Percentiles rank a stretch among this genome's conserved stretches.
Evolutionary conservation across 2,329 filamentous ascomycete genomes (phyloP).

Genomic region (Claviceps sp.): DNA sequence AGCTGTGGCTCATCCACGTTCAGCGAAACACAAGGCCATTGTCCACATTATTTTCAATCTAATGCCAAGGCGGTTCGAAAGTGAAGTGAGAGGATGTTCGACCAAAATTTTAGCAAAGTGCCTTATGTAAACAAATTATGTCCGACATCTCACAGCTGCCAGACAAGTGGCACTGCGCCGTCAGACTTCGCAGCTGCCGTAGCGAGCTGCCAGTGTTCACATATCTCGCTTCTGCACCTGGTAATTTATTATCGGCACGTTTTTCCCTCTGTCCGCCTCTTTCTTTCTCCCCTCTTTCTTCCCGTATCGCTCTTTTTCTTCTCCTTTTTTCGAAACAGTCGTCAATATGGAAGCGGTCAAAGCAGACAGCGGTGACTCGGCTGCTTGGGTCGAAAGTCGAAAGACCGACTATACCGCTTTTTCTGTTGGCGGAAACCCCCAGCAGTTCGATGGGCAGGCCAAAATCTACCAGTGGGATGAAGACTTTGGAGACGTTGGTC

Average conservation of each 20-base stretch:
- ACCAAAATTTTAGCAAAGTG: too few species aligned
- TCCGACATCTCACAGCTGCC: neutral
- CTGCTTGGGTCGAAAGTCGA: slow-evolving; percentile 29
- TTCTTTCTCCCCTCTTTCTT: neutral
- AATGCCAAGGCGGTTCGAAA: neutral
- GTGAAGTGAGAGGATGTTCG: neutral
- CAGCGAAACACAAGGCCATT: neutral
- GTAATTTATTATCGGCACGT: neutral
- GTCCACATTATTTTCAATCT: neutral
- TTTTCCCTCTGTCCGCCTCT: neutral
- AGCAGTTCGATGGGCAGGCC: slow-evolving; percentile 40
- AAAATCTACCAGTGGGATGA: slow-evolving; percentile 71
- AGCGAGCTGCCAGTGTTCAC: slow-evolving; percentile 1
- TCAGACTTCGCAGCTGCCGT: neutral
- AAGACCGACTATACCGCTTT: slow-evolving; percentile 34
- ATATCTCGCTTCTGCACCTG: neutral
- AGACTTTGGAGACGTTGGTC: slow-evolving; percentile 76
- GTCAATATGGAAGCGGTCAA: neutral
- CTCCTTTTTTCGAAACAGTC: neutral
- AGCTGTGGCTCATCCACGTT: neutral
- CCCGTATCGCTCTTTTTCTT: neutral
- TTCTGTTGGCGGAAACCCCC: slow-evolving; percentile 6
- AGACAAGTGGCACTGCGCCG: neutral
- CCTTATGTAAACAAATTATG: too few species aligned
- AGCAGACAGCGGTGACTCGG: neutral